Base-by-base conservation (phyloP, 2,329 filamentous ascomycete species). In the Cordyceps cateniannulata region DNA sequence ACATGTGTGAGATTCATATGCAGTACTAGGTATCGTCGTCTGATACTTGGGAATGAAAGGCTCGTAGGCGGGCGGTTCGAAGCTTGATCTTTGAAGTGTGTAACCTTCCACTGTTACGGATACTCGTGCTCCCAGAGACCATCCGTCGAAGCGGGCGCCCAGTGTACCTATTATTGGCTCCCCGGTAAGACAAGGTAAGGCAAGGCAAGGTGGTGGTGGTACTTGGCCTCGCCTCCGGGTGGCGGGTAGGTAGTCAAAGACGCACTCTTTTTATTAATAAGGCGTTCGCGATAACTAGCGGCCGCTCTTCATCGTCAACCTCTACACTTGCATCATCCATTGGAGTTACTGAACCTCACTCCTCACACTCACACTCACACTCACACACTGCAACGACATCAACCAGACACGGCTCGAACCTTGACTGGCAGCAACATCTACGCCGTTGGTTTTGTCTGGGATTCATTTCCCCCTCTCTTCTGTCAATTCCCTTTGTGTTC, bases 271-370 rank as follows among this genome's bases (percentile, higher is more conserved):
- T 45, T 45, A 45, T 16, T 40, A 18, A 40, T 27, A 12, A 29
- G 25, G 22, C 27, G 48, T 42, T 53, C 51, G 32, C 35, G 51
- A 53, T 53, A 35, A 12, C 32, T 35, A 53, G 35, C 51, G 35
- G 49, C 22, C 53, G 27, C n/a, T 35, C 50, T 52, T 22, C 53
- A 38, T 45, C 40, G 47, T 42, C 50, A 24, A 27, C 45, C 29
- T 27, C 51, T 20, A 10, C 35, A 51, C 56, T 59, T 51, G 45
- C 56, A 59, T 59, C 56, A 59, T 50, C 45, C 53, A 56, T 45
- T 25, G n/a, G n/a, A n/a, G n/a, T 44, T 42, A 24, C 32, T 40
- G 5, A 14, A 35, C 1, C 32, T 32, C 20, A 18, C 50, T 8
- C n/a, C 40, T n/a, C 20, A 52, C 35, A n/a, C n/a, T n/a, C n/a